Base-by-base conservation (phyloP, 352 stramenopile genomes). In the Peronospora farinosa region DNA sequence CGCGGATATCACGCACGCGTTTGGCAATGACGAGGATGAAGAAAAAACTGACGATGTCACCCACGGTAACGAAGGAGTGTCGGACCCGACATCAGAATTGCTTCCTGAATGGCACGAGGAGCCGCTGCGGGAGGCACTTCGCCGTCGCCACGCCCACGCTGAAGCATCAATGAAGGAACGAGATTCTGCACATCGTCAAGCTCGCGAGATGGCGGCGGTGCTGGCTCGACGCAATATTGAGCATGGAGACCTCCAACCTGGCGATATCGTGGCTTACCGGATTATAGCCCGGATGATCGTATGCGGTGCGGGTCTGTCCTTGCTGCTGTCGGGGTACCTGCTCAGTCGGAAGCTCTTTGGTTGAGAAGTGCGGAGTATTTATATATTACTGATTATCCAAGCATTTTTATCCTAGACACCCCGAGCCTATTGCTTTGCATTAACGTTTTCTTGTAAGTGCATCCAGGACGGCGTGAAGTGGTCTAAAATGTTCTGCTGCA, bases 101-200 rank as follows among this genome's bases (percentile, higher is more conserved):
- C 60, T 84, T 17, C 77, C 77, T 6, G 77, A 81, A 30, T 88
- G 77, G 77, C 72, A 88, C 50, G 47, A 72, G 35, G 44, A 74
- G 19, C 57, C 63, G 1, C 23, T 85, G 28, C 67, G 72, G 2
- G 56, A 79, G 17, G 73, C 74, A 33, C 63, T 88, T 40, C 74
- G 69, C 17, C 72, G 65, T 31, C 73, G 77, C 19, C 69, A 88
- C 43, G 61, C 67, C 15, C 69, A 74, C 19, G 56, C 60, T 19
- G 50, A 52, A 36, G 62, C 59, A 2, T 41, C 51, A 6, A 40
- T 42, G 0, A 47, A 66, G 28, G 40, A 76, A 41, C 73, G 75
- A 5, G 57, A 79, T 17, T 53, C 61, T n/a, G 66, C 60, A 17
- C 66, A 73, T 11, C 60, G 50, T 19, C 76, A 79, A 46, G 62